These are phyloP conservation scores for Colletotrichum brevisporum DNA, from an alignment of 2,329 filamentous ascomycete species.

Conservation along the genomic window DNA sequence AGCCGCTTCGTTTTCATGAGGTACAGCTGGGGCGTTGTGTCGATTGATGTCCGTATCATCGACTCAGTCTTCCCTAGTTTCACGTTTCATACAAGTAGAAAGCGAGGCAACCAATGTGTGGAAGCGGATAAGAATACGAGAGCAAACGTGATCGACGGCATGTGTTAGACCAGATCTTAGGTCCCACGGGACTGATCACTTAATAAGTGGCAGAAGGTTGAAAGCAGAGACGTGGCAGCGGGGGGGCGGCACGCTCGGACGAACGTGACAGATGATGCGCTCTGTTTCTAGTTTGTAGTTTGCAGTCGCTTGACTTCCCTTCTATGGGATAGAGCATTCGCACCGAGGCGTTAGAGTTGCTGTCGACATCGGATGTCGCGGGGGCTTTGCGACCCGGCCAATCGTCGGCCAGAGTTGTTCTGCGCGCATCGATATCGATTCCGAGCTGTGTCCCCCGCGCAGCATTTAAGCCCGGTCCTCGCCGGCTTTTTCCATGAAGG, in stretches of 20 bases:
- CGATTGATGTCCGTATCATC: too few relatives aligned
- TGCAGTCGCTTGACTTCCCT: neutral
- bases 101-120: too few relatives aligned
- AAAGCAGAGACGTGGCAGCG: neutral
- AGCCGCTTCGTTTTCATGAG: neutral
- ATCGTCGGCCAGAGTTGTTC: neutral
- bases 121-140: neutral
- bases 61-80: too few relatives aligned
- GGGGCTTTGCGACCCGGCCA: slow-evolving; percentile 21
- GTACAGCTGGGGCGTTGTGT: too few relatives aligned
- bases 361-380: slow-evolving; percentile 10
- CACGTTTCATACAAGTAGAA: too few relatives aligned
- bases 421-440: neutral
- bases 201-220: neutral
- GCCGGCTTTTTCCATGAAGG: too few relatives aligned
- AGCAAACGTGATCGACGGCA: slow-evolving; percentile 5
- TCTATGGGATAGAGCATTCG: too few relatives aligned
- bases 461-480: too few relatives aligned
- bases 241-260: neutral
- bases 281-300: slow-evolving; percentile 3
- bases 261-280: slow-evolving; percentile 15
- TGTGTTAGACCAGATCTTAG: neutral
- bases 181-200: neutral
- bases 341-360: neutral
- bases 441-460: neutral